Conservation (phyloP, 192 early-diverging fungal genomes). For the Umbelopsis sp. region DNA sequence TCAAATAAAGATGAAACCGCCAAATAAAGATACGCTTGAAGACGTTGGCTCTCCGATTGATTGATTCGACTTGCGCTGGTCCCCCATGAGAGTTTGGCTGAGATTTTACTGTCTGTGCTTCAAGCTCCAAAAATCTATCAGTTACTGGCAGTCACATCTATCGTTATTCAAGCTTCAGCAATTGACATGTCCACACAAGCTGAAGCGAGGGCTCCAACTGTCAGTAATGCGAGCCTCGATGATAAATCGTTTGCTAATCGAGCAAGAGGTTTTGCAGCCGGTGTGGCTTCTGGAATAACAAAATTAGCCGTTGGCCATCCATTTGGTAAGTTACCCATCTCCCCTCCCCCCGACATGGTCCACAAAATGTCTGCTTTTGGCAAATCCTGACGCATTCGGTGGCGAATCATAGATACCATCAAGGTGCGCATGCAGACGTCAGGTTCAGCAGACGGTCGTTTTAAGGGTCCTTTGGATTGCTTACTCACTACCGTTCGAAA, state of each 20-base stretch:
- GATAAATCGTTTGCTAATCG: slow-evolving; percentile 33
- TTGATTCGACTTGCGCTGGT: too few relatives aligned
- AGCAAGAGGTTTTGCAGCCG: slow-evolving; percentile 69
- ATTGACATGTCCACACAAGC: neutral
- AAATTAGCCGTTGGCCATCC: slow-evolving; percentile 83
- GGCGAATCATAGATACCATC: slow-evolving; percentile 58
- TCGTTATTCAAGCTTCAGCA: neutral
- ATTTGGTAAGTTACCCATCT: slow-evolving; percentile 50
- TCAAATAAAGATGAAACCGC: too few relatives aligned
- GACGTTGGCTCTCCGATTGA: too few relatives aligned
- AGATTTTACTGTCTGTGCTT: slow-evolving; percentile 4
- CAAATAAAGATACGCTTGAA: too few relatives aligned
- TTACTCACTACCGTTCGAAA: slow-evolving; percentile 63
- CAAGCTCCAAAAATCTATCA: neutral
- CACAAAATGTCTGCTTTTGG: neutral
- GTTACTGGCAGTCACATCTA: slow-evolving; percentile 6
- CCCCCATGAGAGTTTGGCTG: neutral
- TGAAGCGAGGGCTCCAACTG: neutral
- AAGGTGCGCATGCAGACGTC: slow-evolving; percentile 83
- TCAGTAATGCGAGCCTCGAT: neutral
- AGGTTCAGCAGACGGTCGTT: slow-evolving; percentile 60
- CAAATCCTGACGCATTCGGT: neutral
- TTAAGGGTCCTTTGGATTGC: slow-evolving; percentile 74
- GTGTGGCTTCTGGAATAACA: slow-evolving; percentile 73
- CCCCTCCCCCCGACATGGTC: neutral